Base-by-base conservation (phyloP, 1,139 yeast genomes). In the Pichia sp. region DNA sequence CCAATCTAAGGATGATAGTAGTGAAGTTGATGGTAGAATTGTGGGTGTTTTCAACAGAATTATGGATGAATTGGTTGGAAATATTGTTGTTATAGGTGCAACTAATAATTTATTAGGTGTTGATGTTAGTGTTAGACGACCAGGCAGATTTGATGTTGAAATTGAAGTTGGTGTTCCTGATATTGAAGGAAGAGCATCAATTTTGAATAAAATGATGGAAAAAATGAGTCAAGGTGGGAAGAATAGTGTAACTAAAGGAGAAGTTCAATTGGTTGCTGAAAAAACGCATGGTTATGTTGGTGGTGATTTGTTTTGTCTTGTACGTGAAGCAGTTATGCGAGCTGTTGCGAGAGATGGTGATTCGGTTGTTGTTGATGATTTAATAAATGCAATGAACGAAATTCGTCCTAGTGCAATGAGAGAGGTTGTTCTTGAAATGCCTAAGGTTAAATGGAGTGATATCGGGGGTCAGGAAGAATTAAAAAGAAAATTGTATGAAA, bases 371-470 rank as follows among this genome's bases (percentile, higher is more conserved):
- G 62, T 64, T n/a, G 34, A 63, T 1, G 96, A 90, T 60, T 70
- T 90, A 25, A 77, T 79, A 41, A 67, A 67, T 23, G 92, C 97
- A 0, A 66, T 89, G 60, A 69, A 81, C 1, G 94, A 86, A 30
- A 80, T 92, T 8, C 74, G 95, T 44, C 98, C 98, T 1, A 85
- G 95, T 51, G 98, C 97, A 2, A 92, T 94, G 98, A 76, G 96
- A 51, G 98, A 94, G 62, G 87, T 90, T 48, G 82, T 89, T 52
- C 70, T 92, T 47, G 99, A 92, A 60, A 87, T 90, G 76, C 97
- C 98, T 4, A 86, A 88, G 60, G 95, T 90, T 0, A 75, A 78
- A 55, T 92, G 98, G 98, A 70, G 79, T 15, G 98, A 94, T 66
- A 90, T 92, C 57, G 98, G 98, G 20, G 99, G 99, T 1, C 97